phyloP scores from a whole-genome alignment of 2,329 filamentous ascomycete genomes.

The Diaporthe eres region DNA sequence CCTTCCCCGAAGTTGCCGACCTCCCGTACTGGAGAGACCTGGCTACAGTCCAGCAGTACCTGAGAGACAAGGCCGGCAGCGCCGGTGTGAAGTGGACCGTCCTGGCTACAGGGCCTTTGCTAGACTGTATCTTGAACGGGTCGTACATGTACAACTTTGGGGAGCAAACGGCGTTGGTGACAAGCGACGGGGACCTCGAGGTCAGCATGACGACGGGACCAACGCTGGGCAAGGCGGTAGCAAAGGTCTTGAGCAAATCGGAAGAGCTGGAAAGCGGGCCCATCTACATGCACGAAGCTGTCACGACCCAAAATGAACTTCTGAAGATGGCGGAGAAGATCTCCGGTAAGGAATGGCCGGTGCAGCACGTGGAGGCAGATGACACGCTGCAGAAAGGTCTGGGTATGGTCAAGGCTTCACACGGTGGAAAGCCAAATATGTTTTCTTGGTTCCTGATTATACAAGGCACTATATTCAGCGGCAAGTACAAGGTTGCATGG shows the following conservation, averaged over 20 bases:
- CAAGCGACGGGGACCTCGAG: conserved; percentile 1
- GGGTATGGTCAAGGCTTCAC: conserved; percentile 1
- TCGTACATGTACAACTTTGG: conserved; percentile 10
- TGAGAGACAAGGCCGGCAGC: conserved; percentile 10
- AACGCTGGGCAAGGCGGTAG: neutral
- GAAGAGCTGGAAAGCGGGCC: conserved; percentile 2
- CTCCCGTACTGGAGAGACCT: conserved; percentile 10
- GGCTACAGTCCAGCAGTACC: conserved; percentile 12
- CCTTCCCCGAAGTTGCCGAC: conserved; percentile 9
- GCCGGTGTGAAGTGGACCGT: conserved; percentile 6
- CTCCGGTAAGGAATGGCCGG: neutral
- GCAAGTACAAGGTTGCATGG: conserved; percentile 6
- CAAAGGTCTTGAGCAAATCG: conserved; percentile 5
- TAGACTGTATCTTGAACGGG: conserved; percentile 1
- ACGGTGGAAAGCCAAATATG: neutral
- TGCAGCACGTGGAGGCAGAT: conserved; percentile 11
- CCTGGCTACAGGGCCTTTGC: neutral
- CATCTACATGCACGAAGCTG: neutral
- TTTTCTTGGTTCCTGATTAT: conserved; percentile 2
- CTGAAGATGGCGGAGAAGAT: conserved; percentile 13
- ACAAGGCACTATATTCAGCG: conserved; percentile 5
- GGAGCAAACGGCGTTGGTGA: neutral
- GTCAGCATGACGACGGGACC: conserved; percentile 15
- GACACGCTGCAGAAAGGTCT: neutral
- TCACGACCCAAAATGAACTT: conserved; percentile 10